Percentiles rank a stretch among this genome's conserved stretches.
These are phyloP conservation scores for Cicer pinnatifidum DNA, from an alignment of 306 rosid species.

Conservation along the genomic window DNA sequence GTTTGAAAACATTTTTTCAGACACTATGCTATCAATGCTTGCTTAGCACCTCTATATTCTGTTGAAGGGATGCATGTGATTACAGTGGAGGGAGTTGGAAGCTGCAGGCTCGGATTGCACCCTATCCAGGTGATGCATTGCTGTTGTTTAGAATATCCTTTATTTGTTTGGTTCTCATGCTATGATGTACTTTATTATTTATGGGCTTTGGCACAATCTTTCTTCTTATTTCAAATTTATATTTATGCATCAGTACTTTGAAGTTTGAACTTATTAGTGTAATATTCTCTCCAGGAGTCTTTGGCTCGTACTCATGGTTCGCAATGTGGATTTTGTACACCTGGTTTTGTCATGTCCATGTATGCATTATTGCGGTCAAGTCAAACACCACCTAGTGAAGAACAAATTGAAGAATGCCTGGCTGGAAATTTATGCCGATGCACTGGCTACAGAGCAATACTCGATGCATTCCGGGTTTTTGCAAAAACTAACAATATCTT, in stretches of 20 bases:
- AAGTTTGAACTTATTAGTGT: slow-evolving; percentile 22
- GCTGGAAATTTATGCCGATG: slow-evolving; percentile 96
- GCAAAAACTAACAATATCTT: slow-evolving; percentile 71
- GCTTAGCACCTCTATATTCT: slow-evolving; percentile 93
- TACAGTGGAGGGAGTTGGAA: slow-evolving; percentile 93
- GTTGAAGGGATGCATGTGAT: slow-evolving; percentile 97
- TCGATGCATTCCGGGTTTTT: slow-evolving; percentile 90
- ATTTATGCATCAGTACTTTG: slow-evolving; percentile 27
- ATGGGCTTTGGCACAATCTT: slow-evolving; percentile 13
- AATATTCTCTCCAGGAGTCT: slow-evolving; percentile 67
- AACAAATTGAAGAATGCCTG: slow-evolving; percentile 89
- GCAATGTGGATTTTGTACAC: slow-evolving; percentile 97
- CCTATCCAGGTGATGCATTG: slow-evolving; percentile 77
- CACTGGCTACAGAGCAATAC: slow-evolving; percentile 95
- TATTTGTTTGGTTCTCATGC: slow-evolving; percentile 35
- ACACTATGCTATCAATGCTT: slow-evolving; percentile 92
- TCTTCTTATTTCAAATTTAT: neutral
- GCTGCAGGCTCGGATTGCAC: slow-evolving; percentile 77
- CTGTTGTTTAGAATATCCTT: slow-evolving; percentile 22
- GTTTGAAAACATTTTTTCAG: slow-evolving; percentile 55
- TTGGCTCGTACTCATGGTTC: slow-evolving; percentile 87
- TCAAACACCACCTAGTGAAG: slow-evolving; percentile 74
- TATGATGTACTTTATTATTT: slow-evolving; percentile 28
- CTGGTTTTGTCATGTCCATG: slow-evolving; percentile 92
- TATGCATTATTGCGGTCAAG: slow-evolving; percentile 85